phyloP scores from a whole-genome alignment of 140 eudicot species.

The Ambrosia hybrid region DNA sequence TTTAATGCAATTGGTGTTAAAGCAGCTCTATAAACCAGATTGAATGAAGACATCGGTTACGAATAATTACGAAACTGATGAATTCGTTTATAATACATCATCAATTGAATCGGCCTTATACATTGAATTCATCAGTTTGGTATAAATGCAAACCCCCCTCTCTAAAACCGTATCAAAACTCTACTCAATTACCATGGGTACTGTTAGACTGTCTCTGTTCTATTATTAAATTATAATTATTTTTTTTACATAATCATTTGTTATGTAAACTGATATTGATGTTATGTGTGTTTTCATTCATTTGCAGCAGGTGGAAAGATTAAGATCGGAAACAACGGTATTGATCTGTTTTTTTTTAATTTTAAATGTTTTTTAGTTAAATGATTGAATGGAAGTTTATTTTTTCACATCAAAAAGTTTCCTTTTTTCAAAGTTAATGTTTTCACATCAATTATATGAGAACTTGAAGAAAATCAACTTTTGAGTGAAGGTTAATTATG shows the following conservation, averaged over 20 bases:
- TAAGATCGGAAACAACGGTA: constrained; percentile 88
- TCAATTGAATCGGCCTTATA: no score
- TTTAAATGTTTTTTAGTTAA: background rate
- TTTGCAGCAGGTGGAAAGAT: constrained; percentile 44
- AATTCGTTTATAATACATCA: no score
- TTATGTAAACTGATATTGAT: background rate
- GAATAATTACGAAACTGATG: no score
- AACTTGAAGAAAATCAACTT: constrained; percentile 2
- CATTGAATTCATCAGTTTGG: no score
- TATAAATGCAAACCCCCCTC: no score
- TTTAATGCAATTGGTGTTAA: no score
- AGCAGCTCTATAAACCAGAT: no score
- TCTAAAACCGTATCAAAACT: constrained; percentile 16
- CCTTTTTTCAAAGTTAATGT: no score
- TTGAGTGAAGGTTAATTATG: background rate
- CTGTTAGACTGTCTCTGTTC: no score
- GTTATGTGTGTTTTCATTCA: background rate
- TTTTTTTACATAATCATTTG: background rate
- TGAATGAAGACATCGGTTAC: no score
- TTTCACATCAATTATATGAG: background rate
- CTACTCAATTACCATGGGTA: constrained; percentile 40
- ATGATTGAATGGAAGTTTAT: constrained; percentile 4
- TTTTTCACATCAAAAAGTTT: no score
- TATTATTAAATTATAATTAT: no score
- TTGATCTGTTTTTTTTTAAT: constrained; percentile 8